Base-by-base conservation (phyloP, 495 filamentous ascomycete genomes). In the Oidiodendron maius region DNA sequence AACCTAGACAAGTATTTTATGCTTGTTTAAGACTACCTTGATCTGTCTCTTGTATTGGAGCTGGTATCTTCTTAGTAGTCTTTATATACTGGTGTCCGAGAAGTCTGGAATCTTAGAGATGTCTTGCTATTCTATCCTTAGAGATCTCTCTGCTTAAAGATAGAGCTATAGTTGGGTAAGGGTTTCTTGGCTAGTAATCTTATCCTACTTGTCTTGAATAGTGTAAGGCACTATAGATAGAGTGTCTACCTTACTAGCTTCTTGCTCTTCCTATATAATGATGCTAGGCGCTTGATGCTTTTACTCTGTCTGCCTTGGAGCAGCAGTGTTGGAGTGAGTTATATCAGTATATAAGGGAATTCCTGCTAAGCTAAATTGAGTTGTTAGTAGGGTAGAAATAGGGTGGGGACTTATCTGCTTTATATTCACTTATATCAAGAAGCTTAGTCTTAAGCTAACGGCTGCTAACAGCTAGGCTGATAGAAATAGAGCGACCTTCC, bases 71-170 rank as follows among this genome's bases (percentile, higher is more conserved):
- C 3, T 36, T 22, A 51, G 40, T 36, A 44, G 39, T 4, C 40
- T 38, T 50, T 50, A 36, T 41, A 50, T 50, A 17, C 37, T 50
- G 2, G 36, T 50, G 18, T 50, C 39, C 40, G 18, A 44, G 21
- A 24, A 40, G 6, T 44, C 26, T 34, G 39, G 13, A 24, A 25
- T 34, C 22, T 43, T 20, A 39, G 36, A 15, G 35, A 32, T 38
- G 44, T 15, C 15, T 38, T 36, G 35, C 16, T 15, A n/a, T n/a
- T 13, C 16, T 15, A 38, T 6, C 35, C 16, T 13, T 38, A n/a
- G n/a, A n/a, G n/a, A n/a, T n/a, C 35, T 38, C n/a, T 38, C 9
- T 15, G 10, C 4, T 10, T 6, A 15, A 38, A 38, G 35, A 38
- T 15, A 38, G 17, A 15, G n/a, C 35, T 15, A 38, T 15, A 38